phyloP scores from a whole-genome alignment of 768 basidiomycete species.

The Fomitopsis serialis region DNA sequence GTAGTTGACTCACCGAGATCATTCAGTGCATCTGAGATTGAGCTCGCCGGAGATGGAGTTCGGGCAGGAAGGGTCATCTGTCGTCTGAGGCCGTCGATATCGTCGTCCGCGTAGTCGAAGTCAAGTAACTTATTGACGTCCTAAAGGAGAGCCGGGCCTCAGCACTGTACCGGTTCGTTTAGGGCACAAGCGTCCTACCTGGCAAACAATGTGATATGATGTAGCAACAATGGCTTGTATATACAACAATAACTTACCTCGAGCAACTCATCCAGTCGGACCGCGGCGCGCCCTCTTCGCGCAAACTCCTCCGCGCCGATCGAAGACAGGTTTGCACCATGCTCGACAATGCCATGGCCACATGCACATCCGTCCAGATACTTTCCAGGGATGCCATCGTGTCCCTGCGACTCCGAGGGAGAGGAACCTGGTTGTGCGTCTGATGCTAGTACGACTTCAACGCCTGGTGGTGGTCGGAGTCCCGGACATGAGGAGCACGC shows the following conservation, averaged over 20 bases:
- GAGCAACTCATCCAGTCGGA: constrained; percentile 75
- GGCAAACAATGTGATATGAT: neutral
- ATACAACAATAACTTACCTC: constrained; percentile 45
- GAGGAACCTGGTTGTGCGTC: constrained; percentile 37
- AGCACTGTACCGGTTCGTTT: neutral
- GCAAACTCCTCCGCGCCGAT: constrained; percentile 60
- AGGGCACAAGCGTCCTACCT: neutral
- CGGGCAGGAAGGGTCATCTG: constrained; percentile 59
- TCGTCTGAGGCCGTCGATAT: constrained; percentile 61
- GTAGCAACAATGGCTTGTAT: too few relatives aligned
- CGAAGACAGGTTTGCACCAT: constrained; percentile 57
- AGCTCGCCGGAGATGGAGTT: constrained; percentile 49
- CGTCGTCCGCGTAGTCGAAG: constrained; percentile 70
- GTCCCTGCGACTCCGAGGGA: constrained; percentile 52
- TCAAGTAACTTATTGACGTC: constrained; percentile 73
- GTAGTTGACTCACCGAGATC: constrained; percentile 43
- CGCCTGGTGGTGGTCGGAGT: constrained; percentile 56
- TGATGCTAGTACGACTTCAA: constrained; percentile 55
- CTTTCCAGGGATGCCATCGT: constrained; percentile 42
- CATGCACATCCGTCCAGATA: constrained; percentile 66
- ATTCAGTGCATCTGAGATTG: constrained; percentile 37
- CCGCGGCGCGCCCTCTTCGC: constrained; percentile 70
- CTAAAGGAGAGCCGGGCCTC: constrained; percentile 30
- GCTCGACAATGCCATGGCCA: constrained; percentile 58
- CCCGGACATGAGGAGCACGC: constrained; percentile 63